Evolutionary conservation across 2,329 filamentous ascomycete genomes (phyloP).

Genomic region (Nothopassalora personata): DNA sequence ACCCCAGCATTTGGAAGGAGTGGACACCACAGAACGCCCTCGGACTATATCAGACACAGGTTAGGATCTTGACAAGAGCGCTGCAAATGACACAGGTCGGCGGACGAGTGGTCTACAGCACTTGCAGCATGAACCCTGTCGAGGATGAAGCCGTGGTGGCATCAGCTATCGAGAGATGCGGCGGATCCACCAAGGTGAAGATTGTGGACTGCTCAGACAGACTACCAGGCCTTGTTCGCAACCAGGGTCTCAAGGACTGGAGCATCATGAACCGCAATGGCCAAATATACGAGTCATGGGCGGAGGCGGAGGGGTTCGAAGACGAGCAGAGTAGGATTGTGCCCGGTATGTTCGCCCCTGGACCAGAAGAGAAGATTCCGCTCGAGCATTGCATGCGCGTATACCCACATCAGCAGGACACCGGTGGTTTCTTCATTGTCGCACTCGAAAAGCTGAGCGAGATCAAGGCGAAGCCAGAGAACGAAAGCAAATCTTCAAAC

Average conservation of each 20-base stretch:
- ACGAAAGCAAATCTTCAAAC: slow-evolving; percentile 43
- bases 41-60: slow-evolving; percentile 80
- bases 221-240: slow-evolving; percentile 70
- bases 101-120: slow-evolving; percentile 93
- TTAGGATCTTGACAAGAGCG: slow-evolving; percentile 82
- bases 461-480: slow-evolving; percentile 71
- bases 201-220: slow-evolving; percentile 78
- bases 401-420: slow-evolving; percentile 93
- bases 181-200: slow-evolving; percentile 72
- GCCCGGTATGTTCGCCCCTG: slow-evolving; percentile 78
- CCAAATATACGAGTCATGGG: slow-evolving; percentile 73
- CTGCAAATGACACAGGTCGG: slow-evolving; percentile 95
- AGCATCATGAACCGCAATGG: slow-evolving; percentile 84
- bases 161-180: slow-evolving; percentile 83
- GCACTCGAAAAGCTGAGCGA: slow-evolving; percentile 89
- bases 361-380: slow-evolving; percentile 57
- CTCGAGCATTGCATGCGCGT: slow-evolving; percentile 88
- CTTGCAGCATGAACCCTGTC: slow-evolving; percentile 96
- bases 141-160: slow-evolving; percentile 93
- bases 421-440: slow-evolving; percentile 94
- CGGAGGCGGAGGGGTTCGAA: slow-evolving; percentile 55
- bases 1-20: slow-evolving; percentile 87
- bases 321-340: slow-evolving; percentile 64
- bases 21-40: slow-evolving; percentile 86
- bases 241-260: slow-evolving; percentile 74